Evolutionary conservation across 2,329 filamentous ascomycete genomes (phyloP), one percentile per base, ranked within the genome.

Genomic region (Fusarium irregulare): DNA sequence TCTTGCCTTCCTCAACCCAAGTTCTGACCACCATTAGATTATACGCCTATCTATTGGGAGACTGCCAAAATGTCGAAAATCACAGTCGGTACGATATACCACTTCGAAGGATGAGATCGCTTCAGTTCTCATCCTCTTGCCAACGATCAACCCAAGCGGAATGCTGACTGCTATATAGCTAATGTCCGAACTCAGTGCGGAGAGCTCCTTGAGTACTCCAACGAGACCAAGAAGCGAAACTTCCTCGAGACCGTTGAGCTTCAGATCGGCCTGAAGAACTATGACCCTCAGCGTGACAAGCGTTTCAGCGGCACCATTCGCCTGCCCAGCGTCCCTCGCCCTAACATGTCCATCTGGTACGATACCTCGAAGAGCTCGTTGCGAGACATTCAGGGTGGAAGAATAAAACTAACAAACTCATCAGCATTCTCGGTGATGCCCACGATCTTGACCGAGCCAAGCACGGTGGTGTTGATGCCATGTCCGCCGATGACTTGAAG

Each of bases 381-480:
- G 23, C 11, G 27, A 48, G 23, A 37, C 12, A 56, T 18, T 18
- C 21, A n/a, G 41, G 20, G 23, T 40, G 32, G 40, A 54, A 30
- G 18, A 23, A 9, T 11, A 5, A 30, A 41, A 55, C 71, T 77
- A 56, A 75, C 62, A 41, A 20, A 14, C 16, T n/a, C 8, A 55
- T 20, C 45, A 80, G 80, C 86, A 89, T 89, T 78, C 83, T 89
- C 65, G 87, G 87, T 87, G 87, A 89, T 85, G 87, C 89, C 91
- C 95, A 98, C 89, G 96, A 99, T 90, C 97, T 99, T 82, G 96
- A 99, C 85, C 94, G 96, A 90, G 95, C 96, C 82, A 99, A 99
- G 92, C 96, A 99, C 89, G 93, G 94, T 81, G 95, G 94, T 84
- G 90, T 98, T 78, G 96, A 99, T 83, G 94, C 95, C 87, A 98